These are phyloP conservation scores for Trametes coccinea DNA, from an alignment of 768 basidiomycete genomes.

Conservation along the genomic window DNA sequence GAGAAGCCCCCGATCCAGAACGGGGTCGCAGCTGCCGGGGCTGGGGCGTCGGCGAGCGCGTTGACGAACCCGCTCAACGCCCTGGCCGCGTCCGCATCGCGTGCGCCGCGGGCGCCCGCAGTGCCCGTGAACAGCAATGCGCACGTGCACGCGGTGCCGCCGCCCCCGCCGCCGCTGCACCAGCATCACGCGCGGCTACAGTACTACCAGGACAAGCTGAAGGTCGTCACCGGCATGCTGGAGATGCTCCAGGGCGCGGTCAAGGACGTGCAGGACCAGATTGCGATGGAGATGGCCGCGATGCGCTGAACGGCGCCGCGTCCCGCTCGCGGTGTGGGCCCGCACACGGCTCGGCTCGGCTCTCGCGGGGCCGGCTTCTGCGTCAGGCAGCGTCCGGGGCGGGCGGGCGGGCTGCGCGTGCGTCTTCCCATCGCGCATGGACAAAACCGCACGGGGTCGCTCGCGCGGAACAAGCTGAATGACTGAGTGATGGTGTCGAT, in stretches of 20 bases:
- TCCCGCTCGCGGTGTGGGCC: too few relatives aligned
- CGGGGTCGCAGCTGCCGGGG: slow-evolving; percentile 4
- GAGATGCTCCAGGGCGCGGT: slow-evolving; percentile 21
- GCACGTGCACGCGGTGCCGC: not conserved
- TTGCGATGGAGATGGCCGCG: slow-evolving; percentile 8
- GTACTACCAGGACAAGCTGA: slow-evolving; percentile 17
- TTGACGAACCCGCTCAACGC: slow-evolving; percentile 16
- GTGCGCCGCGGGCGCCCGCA: slow-evolving; percentile 19
- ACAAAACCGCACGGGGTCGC: slow-evolving; percentile 10
- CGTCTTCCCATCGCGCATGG: slow-evolving; percentile 7
- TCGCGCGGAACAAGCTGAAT: slow-evolving; percentile 4
- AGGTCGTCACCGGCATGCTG: slow-evolving; percentile 21
- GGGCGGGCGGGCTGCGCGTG: not conserved
- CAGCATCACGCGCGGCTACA: not conserved
- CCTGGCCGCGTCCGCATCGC: slow-evolving; percentile 19
- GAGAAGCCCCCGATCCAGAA: slow-evolving; percentile 19
- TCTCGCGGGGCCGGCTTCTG: too few relatives aligned
- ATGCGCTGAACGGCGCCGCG: slow-evolving; percentile 2
- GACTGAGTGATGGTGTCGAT: not conserved
- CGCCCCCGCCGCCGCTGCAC: not conserved
- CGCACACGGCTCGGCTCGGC: too few relatives aligned
- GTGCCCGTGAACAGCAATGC: not conserved
- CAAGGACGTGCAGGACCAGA: slow-evolving; percentile 21
- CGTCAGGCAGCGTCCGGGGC: not conserved
- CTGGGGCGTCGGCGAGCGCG: slow-evolving; percentile 3